Evolutionary conservation across 2,329 filamentous ascomycete genomes (phyloP), one percentile per base, ranked within the genome.

Genomic region (Sporothrix sp.): DNA sequence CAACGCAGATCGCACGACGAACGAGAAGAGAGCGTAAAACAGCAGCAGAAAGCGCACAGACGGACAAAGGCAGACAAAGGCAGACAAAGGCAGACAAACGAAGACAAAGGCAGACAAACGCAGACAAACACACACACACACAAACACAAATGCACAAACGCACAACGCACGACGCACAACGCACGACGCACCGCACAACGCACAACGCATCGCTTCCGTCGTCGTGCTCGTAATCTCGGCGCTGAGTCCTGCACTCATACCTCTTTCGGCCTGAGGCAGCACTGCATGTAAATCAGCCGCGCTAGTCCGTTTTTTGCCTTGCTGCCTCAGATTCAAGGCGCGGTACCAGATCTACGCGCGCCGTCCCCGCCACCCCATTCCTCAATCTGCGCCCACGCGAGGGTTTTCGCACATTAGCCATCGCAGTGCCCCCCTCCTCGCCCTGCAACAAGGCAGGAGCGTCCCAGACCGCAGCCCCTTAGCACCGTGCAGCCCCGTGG

Each of bases 261-360:
- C 35, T 14, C 20, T 35, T 45, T 25, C 16, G 23, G 54, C 53
- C 57, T 59, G 35, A 58, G 57, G 57, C 55, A 52, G 10, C 27
- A n/a, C 51, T 40, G 50, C 54, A 46, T 39, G 11, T 28, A 27
- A 27, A 53, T 28, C 6, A 8, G n/a, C 18, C 3, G 9, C 14
- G 18, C 44, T 51, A 52, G 28, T 32, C 43, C 25, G 4, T 20
- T 53, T 52, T 28, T 7, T 52, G 38, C 43, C 36, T 56, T 44
- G 10, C n/a, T 33, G 58, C 58, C 58, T 58, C 3, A 50, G 7
- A 16, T 1, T 42, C 7, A 58, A 54, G 54, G 46, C 40, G 2
- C 58, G 52, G 59, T 59, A 56, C 53, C 32, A 52, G 30, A 60
- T 52, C 50, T 61, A 61, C 59, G 59, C 59, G 21, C 7, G 11